Evolutionary conservation across 2,329 filamentous ascomycete genomes (phyloP).

Genomic region (Stachybotrys elegans): DNA sequence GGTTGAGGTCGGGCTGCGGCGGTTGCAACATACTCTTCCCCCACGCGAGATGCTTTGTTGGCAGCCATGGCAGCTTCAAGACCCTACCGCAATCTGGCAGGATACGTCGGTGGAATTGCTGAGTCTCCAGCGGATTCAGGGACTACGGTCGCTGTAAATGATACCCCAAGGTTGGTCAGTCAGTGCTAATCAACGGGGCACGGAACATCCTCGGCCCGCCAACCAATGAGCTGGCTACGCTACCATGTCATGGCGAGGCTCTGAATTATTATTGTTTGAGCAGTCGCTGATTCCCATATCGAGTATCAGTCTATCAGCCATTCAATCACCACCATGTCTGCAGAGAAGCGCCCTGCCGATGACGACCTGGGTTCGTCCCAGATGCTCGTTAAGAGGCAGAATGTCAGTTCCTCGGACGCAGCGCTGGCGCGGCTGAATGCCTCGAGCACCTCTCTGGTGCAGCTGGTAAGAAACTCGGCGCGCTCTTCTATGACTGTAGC

Average conservation of each 20-base stretch:
- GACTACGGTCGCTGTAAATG: no score
- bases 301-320: background rate
- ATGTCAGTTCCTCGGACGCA: constrained; percentile 47
- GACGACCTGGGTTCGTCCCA: constrained; percentile 75
- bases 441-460: constrained; percentile 42
- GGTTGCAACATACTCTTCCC: constrained; percentile 50
- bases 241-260: no score
- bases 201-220: constrained; percentile 19
- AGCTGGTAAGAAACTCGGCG: constrained; percentile 35
- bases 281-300: no score
- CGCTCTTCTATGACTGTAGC: constrained; percentile 1
- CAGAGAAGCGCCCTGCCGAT: constrained; percentile 88
- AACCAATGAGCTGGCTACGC: constrained; percentile 20
- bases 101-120: no score
- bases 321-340: constrained; percentile 58
- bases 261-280: no score
- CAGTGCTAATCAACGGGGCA: no score
- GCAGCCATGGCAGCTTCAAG: constrained; percentile 51
- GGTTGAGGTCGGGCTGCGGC: background rate
- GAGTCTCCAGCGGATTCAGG: no score
- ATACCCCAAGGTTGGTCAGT: no score
- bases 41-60: constrained; percentile 55
- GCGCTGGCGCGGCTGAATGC: constrained; percentile 48
- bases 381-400: constrained; percentile 85
- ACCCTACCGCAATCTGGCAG: no score